Percentiles rank a stretch among this genome's conserved stretches.
Evolutionary conservation across 1,284 basidiomycete species (phyloP).

Genomic region (Cutaneotrichosporon spelunceum): DNA sequence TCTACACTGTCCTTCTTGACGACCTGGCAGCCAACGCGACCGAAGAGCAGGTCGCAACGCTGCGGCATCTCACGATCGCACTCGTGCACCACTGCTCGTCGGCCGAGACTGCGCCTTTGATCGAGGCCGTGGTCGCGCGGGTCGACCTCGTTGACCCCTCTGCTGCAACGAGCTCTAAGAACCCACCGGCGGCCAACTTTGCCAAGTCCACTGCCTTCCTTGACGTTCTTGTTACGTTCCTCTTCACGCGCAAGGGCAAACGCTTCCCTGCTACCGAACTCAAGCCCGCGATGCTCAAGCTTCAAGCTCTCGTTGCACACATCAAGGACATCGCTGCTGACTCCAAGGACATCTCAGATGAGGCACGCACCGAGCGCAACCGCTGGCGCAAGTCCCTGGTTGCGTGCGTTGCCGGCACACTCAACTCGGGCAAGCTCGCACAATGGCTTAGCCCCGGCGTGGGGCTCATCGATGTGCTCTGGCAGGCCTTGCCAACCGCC

Average conservation of each 20-base stretch:
- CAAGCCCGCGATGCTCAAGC: slow-evolving; percentile 40
- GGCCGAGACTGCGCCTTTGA: slow-evolving; percentile 61
- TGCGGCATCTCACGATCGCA: slow-evolving; percentile 61
- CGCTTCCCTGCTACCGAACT: slow-evolving; percentile 57
- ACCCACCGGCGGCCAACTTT: slow-evolving; percentile 4
- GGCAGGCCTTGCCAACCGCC: slow-evolving; percentile 32
- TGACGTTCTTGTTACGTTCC: slow-evolving; percentile 51
- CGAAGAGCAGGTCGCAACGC: slow-evolving; percentile 50
- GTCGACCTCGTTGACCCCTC: slow-evolving; percentile 19
- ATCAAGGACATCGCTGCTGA: slow-evolving; percentile 11
- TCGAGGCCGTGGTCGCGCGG: slow-evolving; percentile 53
- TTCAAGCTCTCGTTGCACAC: slow-evolving; percentile 28
- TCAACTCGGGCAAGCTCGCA: slow-evolving; percentile 47
- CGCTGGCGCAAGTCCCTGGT: slow-evolving; percentile 36
- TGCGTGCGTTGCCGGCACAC: slow-evolving; percentile 32
- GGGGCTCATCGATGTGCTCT: slow-evolving; percentile 44
- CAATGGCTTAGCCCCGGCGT: slow-evolving; percentile 52
- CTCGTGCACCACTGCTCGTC: slow-evolving; percentile 72
- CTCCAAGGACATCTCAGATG: slow-evolving; percentile 8
- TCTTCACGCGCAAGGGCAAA: slow-evolving; percentile 50
- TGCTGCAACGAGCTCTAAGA: slow-evolving; percentile 20
- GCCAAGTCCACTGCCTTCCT: slow-evolving; percentile 28
- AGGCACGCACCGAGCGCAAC: slow-evolving; percentile 6
- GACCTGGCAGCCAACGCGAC: slow-evolving; percentile 29
- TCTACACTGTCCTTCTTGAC: slow-evolving; percentile 58